Base-by-base conservation (phyloP, 805 yeast genomes). In the Kurtzmaniella fragi region DNA sequence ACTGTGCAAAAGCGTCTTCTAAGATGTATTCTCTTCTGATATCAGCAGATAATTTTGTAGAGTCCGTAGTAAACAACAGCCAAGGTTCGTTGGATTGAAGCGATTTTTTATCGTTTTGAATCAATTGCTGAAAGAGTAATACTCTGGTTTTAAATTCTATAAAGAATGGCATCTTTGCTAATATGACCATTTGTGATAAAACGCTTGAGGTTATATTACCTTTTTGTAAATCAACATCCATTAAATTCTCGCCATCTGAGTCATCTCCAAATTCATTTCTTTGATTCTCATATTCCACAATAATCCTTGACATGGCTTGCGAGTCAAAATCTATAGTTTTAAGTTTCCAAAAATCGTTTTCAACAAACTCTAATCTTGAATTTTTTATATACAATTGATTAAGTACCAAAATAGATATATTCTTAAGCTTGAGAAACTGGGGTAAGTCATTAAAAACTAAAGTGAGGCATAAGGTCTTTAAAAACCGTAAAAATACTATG, bases 111-210 rank as follows among this genome's bases (percentile, higher is more conserved):
- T 88, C 95, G 9, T 67, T 44, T 3, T 68, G 72, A 28, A 86
- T 75, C 40, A 87, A 67, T 9, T 67, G 57, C 43, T 84, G 85
- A 53, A 91, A 86, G 1, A 86, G 67, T 36, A 71, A 73, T 0
- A 87, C 96, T 35, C 99, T 69, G 27, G 76, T 73, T 17, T 73
- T 71, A 57, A 91, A 91, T 0, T 86, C 78, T 5, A 91, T 69
- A 63, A 89, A 82, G 54, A 85, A 91, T 2, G 98, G 96, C 2
- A 82, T 64, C 37, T 77, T 72, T 1, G 74, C 66, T 34, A 86
- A 67, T 0, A 90, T 63, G 33, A 75, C 77, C 16, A 17, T 36
- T 40, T 10, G 40, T 8, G 25, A 20, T 20, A 20, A 20, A 20
- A 20, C 25, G 25, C 7, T 20, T 20, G 25, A 20, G 8, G 28